A percentile compares a stretch with the other conserved stretches of the same genome.
Evolutionary conservation across 345 rosid genomes (phyloP).

Genomic region (Murraya paniculata): DNA sequence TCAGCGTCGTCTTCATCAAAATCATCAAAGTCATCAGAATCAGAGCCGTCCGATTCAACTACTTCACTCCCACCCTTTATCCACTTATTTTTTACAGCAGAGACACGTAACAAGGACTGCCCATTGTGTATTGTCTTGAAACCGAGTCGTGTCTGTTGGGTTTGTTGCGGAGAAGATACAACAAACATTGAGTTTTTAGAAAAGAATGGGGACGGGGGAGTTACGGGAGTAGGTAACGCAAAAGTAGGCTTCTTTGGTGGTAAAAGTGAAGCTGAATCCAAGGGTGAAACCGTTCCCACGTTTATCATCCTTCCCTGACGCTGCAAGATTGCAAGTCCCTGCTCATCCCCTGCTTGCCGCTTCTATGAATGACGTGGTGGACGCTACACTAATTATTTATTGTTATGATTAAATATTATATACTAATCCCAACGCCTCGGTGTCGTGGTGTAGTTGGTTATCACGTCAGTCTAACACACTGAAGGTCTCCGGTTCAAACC

Average conservation of each 20-base stretch:
- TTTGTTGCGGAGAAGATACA: slow-evolving; percentile 21
- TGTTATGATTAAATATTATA: too few relatives aligned
- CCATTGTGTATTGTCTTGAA: slow-evolving; percentile 14
- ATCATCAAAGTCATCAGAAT: slow-evolving; percentile 40
- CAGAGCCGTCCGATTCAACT: slow-evolving; percentile 24
- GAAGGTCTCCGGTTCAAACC: slow-evolving; percentile 92
- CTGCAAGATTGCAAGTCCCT: not conserved
- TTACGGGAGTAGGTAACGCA: not conserved
- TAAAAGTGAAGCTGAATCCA: slow-evolving; percentile 23
- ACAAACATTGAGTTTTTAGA: slow-evolving; percentile 9
- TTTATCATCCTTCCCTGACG: slow-evolving; percentile 18
- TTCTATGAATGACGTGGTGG: too few relatives aligned
- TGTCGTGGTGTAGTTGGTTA: slow-evolving; percentile 99
- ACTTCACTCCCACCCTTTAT: not conserved
- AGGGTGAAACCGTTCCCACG: slow-evolving; percentile 26
- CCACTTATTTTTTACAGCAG: slow-evolving; percentile 10
- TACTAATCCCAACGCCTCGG: slow-evolving; percentile 11
- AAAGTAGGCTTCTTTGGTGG: not conserved
- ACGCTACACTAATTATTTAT: too few relatives aligned
- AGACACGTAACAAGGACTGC: slow-evolving; percentile 12
- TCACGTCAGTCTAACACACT: slow-evolving; percentile 97
- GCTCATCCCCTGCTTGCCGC: not conserved
- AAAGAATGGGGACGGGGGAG: not conserved
- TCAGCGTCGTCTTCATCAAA: slow-evolving; percentile 27
- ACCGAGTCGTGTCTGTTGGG: slow-evolving; percentile 17